Percentiles rank a stretch among this genome's conserved stretches.
Conservation (phyloP, 2,329 filamentous ascomycete species). For the Aulographum hederae region DNA sequence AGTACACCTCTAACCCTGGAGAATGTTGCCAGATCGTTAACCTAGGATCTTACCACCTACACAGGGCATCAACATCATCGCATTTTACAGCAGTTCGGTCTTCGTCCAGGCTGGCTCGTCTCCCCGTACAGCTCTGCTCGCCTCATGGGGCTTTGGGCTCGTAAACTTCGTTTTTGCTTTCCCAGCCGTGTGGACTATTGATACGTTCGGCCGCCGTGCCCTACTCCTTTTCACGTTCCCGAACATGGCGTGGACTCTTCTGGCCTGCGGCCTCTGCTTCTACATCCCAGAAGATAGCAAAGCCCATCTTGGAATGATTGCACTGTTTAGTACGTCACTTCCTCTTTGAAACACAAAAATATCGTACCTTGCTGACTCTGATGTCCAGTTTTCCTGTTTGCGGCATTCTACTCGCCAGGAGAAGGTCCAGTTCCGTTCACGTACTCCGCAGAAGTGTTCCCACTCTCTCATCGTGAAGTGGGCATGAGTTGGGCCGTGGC, state of each 20-base stretch:
- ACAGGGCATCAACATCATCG: conserved; percentile 27
- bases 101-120: conserved; percentile 29
- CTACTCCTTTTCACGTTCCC: conserved; percentile 28
- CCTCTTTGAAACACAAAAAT: too few relatives aligned
- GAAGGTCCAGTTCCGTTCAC: conserved; percentile 44
- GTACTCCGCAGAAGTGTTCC: conserved; percentile 44
- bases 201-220: conserved; percentile 35
- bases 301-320: conserved; percentile 30
- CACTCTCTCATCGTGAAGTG: conserved; percentile 50
- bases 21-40: conserved; percentile 10
- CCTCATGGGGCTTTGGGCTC: conserved; percentile 39
- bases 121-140: conserved; percentile 25
- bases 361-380: too few relatives aligned
- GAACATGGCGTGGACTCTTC: conserved; percentile 29
- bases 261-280: conserved; percentile 32
- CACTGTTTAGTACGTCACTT: conserved; percentile 33
- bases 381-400: background rate
- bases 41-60: conserved; percentile 13
- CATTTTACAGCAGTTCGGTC: conserved; percentile 32
- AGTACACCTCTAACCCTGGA: conserved; percentile 16
- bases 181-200: conserved; percentile 41
- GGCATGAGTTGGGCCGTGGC: conserved; percentile 55
- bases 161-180: conserved; percentile 40
- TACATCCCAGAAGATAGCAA: conserved; percentile 19
- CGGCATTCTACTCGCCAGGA: conserved; percentile 17